These are phyloP conservation scores for Ganoderma lingzhi DNA, from an alignment of 1,284 basidiomycete genomes.

Conservation along the genomic window DNA sequence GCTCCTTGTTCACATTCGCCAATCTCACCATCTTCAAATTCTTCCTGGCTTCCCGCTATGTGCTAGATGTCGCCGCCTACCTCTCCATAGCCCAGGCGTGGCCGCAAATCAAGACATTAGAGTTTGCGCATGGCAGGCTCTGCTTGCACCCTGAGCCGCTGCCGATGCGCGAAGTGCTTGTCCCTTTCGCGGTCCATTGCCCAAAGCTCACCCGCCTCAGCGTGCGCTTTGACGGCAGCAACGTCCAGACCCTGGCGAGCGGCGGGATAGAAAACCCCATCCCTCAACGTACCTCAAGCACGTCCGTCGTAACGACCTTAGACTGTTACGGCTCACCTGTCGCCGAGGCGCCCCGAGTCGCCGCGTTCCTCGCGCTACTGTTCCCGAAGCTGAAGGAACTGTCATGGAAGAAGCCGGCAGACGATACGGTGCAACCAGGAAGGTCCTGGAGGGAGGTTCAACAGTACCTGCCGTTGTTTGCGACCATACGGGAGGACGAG, in stretches of 20 bases:
- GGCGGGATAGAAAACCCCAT: too few relatives aligned
- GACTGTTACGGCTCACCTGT: neutral
- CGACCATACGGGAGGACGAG: neutral
- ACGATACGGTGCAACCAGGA: neutral
- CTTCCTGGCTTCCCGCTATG: neutral
- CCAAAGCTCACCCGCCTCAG: neutral
- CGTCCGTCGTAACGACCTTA: neutral
- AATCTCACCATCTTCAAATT: neutral
- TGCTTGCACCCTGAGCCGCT: neutral
- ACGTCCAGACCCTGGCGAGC: too few relatives aligned
- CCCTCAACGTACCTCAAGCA: neutral
- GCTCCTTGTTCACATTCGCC: neutral
- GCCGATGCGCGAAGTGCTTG: neutral
- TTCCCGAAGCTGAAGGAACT: neutral
- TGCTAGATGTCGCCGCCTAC: neutral
- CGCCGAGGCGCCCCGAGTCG: neutral
- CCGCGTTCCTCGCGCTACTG: neutral
- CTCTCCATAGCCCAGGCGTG: neutral
- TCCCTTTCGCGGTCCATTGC: neutral
- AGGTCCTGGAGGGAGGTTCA: neutral
- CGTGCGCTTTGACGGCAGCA: neutral
- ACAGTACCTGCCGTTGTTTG: neutral
- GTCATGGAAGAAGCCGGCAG: neutral
- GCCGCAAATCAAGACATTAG: neutral
- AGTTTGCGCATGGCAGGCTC: neutral